Percentiles rank a stretch among this genome's conserved stretches.
Conservation (phyloP, 177 flowering plant genomes). For the Vitis hybrid region DNA sequence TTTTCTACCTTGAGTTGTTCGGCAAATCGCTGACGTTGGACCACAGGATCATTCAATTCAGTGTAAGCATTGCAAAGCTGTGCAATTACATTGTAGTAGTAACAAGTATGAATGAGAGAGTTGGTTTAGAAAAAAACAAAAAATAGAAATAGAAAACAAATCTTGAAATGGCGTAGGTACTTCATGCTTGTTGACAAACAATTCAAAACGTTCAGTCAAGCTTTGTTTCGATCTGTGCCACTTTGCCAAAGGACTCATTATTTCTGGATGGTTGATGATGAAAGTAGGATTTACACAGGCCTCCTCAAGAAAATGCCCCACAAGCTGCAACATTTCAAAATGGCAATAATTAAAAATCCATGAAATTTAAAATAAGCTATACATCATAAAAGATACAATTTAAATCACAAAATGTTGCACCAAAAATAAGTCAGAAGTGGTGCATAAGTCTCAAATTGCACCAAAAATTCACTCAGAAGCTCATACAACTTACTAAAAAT, state of each 20-base stretch:
- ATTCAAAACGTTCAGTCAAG: slow-evolving; percentile 93
- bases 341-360: not conserved
- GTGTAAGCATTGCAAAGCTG: slow-evolving; percentile 98
- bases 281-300: slow-evolving; percentile 87
- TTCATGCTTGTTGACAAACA: slow-evolving; percentile 92
- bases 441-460: no score
- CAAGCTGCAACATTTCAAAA: slow-evolving; percentile 58
- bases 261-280: slow-evolving; percentile 95
- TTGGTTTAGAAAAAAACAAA: no score
- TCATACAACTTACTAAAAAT: no score
- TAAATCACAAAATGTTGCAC: no score
- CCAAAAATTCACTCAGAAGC: no score
- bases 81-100: not conserved
- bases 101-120: not conserved
- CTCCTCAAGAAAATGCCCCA: slow-evolving; percentile 95
- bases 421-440: no score
- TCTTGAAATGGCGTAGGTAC: slow-evolving; percentile 28
- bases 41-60: slow-evolving; percentile 96
- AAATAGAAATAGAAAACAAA: no score
- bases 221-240: slow-evolving; percentile 90
- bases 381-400: not conserved
- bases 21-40: slow-evolving; percentile 90
- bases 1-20: slow-evolving; percentile 86
- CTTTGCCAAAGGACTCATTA: slow-evolving; percentile 99
- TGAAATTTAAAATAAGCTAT: not conserved